A percentile compares a stretch with the other conserved stretches of the same genome.
These are phyloP conservation scores for Aspergillus ruber DNA, from an alignment of 2,329 filamentous ascomycete genomes.

Conservation along the genomic window DNA sequence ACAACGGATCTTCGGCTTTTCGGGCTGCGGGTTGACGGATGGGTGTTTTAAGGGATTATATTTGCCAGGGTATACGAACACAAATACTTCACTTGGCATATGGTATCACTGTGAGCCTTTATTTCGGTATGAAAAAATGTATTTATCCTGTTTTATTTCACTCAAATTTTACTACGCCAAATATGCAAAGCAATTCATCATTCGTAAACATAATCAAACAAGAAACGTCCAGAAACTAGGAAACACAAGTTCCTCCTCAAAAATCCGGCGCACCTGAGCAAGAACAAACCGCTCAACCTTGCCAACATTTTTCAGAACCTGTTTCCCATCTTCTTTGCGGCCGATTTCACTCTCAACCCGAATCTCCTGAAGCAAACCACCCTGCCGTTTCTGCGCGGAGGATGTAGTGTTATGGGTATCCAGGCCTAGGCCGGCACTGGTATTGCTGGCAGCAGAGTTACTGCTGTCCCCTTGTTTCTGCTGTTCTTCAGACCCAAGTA, in stretches of 20 bases:
- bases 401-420: conserved; percentile 1
- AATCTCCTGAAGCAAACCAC: conserved; percentile 82
- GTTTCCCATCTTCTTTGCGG: conserved; percentile 80
- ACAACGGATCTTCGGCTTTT: no score
- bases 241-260: conserved; percentile 97
- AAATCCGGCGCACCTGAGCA: conserved; percentile 92
- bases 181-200: background rate
- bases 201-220: conserved; percentile 48
- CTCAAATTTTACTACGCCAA: background rate
- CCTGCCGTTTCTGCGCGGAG: conserved; percentile 45
- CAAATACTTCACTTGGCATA: no score
- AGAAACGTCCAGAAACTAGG: conserved; percentile 98
- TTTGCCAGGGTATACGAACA: no score
- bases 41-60: no score
- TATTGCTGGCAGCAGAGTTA: background rate
- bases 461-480: conserved; percentile 17
- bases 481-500: conserved; percentile 47
- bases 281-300: conserved; percentile 98
- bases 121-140: no score
- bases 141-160: background rate
- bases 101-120: no score
- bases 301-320: conserved; percentile 94
- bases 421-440: conserved; percentile 24
- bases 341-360: conserved; percentile 97
- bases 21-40: no score